A percentile compares a stretch with the other conserved stretches of the same genome.
Conservation (phyloP, 2,329 filamentous ascomycete genomes). For the Aspergillus quadrilineatus region DNA sequence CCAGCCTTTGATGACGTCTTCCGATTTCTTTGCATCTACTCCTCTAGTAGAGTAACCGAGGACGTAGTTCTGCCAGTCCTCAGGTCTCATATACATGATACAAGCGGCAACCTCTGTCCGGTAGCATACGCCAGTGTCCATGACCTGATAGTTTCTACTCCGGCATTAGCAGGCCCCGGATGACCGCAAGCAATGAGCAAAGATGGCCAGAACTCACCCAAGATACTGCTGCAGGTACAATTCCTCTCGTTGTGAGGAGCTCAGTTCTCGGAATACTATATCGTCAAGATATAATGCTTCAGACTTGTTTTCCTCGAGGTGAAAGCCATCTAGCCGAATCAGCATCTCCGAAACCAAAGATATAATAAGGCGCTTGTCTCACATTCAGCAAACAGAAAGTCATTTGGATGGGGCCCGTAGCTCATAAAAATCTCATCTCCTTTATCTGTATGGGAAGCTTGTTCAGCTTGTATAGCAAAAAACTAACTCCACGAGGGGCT, state of each 20-base stretch:
- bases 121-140: conserved; percentile 40
- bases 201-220: conserved; percentile 31
- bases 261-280: conserved; percentile 38
- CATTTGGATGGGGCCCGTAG: conserved; percentile 45
- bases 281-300: conserved; percentile 45
- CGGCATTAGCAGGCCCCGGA: not conserved
- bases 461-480: not conserved
- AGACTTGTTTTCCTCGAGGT: conserved; percentile 40
- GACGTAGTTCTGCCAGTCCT: conserved; percentile 41
- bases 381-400: conserved; percentile 47
- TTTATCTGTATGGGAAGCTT: conserved; percentile 23
- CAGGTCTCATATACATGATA: conserved; percentile 39
- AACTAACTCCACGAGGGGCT: not conserved
- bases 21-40: conserved; percentile 32
- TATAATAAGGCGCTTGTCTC: conserved; percentile 13
- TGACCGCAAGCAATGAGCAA: not conserved
- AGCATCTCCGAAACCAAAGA: not conserved
- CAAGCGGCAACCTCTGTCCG: conserved; percentile 45
- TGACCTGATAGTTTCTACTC: conserved; percentile 44
- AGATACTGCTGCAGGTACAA: conserved; percentile 40
- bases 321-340: conserved; percentile 41
- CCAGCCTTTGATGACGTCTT: conserved; percentile 36
- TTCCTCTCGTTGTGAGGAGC: conserved; percentile 30
- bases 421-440: conserved; percentile 47
- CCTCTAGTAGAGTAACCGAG: conserved; percentile 36